These are phyloP conservation scores for Quambalaria eucalypti DNA, from an alignment of 1,284 basidiomycete species.

Conservation along the genomic window DNA sequence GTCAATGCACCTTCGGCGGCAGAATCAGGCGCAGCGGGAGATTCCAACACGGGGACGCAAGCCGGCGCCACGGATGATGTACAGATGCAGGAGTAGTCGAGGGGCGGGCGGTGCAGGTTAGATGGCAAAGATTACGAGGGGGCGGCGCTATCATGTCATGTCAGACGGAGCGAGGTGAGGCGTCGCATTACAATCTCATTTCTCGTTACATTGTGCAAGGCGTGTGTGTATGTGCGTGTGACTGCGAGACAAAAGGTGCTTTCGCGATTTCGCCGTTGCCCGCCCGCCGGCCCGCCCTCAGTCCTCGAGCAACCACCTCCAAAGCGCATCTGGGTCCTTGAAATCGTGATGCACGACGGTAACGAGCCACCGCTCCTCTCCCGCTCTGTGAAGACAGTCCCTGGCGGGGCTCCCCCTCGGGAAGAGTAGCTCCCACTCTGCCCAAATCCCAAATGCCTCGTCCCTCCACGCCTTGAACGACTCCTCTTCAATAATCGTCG, in stretches of 20 bases:
- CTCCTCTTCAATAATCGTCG: slow-evolving; percentile 50
- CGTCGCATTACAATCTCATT: too few species aligned
- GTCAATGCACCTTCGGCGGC: slow-evolving; percentile 1
- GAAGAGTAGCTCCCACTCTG: slow-evolving; percentile 84
- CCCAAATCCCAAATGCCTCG: slow-evolving; percentile 94
- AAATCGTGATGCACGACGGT: slow-evolving; percentile 92
- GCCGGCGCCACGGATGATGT: background rate
- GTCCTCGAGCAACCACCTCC: too few species aligned
- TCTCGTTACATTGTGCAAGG: too few species aligned
- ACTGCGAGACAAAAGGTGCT: too few species aligned
- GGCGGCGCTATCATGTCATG: too few species aligned
- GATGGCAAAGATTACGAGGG: too few species aligned
- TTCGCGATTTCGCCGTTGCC: too few species aligned
- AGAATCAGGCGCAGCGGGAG: background rate
- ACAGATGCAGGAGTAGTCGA: background rate
- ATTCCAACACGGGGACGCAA: background rate
- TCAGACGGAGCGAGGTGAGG: too few species aligned
- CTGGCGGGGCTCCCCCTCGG: slow-evolving; percentile 66
- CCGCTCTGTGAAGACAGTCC: slow-evolving; percentile 62
- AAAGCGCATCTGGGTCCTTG: slow-evolving; percentile 69
- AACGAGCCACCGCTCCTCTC: slow-evolving; percentile 75
- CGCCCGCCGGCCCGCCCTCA: too few species aligned
- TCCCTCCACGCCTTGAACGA: slow-evolving; percentile 57
- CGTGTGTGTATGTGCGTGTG: too few species aligned
- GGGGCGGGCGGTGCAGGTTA: too few species aligned